Evolutionary conservation across 1,139 yeast genomes (phyloP).

Genomic region (Yamadazyma siamensis): DNA sequence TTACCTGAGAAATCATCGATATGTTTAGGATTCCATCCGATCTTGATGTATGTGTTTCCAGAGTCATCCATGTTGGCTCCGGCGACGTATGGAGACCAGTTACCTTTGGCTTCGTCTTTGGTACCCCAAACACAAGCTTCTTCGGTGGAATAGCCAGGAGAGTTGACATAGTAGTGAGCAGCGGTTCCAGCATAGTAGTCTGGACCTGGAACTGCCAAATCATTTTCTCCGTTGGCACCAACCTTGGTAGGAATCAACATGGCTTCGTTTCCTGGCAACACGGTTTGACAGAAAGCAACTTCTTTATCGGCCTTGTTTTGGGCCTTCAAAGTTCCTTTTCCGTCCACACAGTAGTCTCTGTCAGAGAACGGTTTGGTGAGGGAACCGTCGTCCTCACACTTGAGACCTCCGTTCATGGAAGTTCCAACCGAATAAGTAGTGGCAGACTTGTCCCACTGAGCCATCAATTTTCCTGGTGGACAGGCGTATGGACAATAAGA

Average conservation of each 20-base stretch:
- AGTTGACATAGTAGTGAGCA: conserved; percentile 81
- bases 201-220: conserved; percentile 81
- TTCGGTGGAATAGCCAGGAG: conserved; percentile 74
- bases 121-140: conserved; percentile 90
- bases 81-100: conserved; percentile 92
- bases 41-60: conserved; percentile 73
- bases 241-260: conserved; percentile 85
- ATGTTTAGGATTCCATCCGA: conserved; percentile 90
- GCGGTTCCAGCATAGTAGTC: conserved; percentile 74
- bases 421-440: conserved; percentile 62
- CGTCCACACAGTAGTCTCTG: conserved; percentile 67
- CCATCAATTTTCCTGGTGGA: conserved; percentile 77
- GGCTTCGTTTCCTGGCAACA: conserved; percentile 89
- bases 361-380: conserved; percentile 59
- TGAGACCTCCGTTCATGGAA: conserved; percentile 77
- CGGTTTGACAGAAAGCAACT: conserved; percentile 90
- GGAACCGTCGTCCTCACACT: conserved; percentile 69
- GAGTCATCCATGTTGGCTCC: conserved; percentile 75
- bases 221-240: conserved; percentile 39
- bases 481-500: conserved; percentile 87
- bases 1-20: conserved; percentile 56
- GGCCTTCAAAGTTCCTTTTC: conserved; percentile 68
- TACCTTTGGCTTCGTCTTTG: conserved; percentile 63
- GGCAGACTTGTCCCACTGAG: conserved; percentile 68
- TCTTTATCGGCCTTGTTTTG: conserved; percentile 49